Percentiles rank a stretch among this genome's conserved stretches.
These are phyloP conservation scores for Ceratobasidium sp. DNA, from an alignment of 1,284 basidiomycete genomes.

Conservation along the genomic window DNA sequence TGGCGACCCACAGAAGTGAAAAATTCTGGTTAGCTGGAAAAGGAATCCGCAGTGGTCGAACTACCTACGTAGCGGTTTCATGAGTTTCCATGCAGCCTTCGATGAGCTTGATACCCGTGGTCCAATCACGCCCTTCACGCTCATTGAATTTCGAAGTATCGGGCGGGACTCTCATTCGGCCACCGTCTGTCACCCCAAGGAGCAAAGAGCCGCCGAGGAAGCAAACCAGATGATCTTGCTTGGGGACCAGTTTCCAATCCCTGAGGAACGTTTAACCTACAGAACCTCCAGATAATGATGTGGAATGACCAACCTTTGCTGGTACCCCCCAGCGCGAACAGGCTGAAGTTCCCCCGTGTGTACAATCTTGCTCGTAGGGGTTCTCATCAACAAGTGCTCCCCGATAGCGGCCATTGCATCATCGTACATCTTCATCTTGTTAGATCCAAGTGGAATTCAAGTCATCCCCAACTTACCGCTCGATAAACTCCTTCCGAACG, in stretches of 20 bases:
- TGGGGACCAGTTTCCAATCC: constrained; percentile 72
- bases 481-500: constrained; percentile 78
- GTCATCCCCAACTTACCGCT: constrained; percentile 56
- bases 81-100: constrained; percentile 88
- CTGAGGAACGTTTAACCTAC: constrained; percentile 51
- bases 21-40: constrained; percentile 5
- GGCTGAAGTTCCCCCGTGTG: constrained; percentile 80
- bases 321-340: constrained; percentile 47
- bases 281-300: background rate
- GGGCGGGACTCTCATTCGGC: constrained; percentile 66
- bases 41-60: constrained; percentile 23
- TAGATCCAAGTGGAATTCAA: background rate
- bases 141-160: constrained; percentile 61
- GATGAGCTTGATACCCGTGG: constrained; percentile 79
- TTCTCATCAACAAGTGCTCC: constrained; percentile 70
- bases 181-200: constrained; percentile 80
- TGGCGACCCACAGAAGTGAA: constrained; percentile 48
- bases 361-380: constrained; percentile 62
- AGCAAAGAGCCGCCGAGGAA: constrained; percentile 91
- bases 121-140: constrained; percentile 75
- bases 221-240: constrained; percentile 97
- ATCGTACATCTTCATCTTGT: constrained; percentile 73
- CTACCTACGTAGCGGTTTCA: constrained; percentile 75
- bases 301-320: constrained; percentile 47
- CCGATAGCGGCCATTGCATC: constrained; percentile 82